Evolutionary conservation across 2,329 filamentous ascomycete species (phyloP).

Genomic region (Xylariaceae sp.): DNA sequence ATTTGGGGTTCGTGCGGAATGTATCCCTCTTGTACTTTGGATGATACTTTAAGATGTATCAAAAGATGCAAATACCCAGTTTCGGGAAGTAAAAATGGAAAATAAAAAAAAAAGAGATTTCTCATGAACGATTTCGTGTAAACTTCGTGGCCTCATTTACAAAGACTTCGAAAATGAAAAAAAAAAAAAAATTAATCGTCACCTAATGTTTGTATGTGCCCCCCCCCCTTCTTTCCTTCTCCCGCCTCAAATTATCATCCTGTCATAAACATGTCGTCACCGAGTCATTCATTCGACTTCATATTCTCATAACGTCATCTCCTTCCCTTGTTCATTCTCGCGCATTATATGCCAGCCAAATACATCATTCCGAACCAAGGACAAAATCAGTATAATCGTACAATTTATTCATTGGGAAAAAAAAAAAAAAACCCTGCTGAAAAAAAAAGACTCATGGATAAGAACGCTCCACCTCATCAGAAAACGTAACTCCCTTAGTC

Average conservation of each 20-base stretch:
- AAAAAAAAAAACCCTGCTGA: background rate
- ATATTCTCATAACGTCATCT: background rate
- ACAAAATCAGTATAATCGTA: background rate
- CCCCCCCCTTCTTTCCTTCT: too few species aligned
- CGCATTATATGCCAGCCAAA: background rate
- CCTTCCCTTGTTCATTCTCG: background rate
- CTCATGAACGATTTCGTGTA: too few species aligned
- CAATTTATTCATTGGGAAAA: background rate
- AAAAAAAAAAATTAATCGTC: too few species aligned
- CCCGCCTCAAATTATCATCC: background rate
- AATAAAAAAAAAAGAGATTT: too few species aligned
- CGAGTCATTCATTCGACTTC: background rate
- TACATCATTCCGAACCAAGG: too few species aligned
- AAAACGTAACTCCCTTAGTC: constrained; percentile 8
- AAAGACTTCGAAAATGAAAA: too few species aligned
- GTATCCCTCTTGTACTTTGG: constrained; percentile 3
- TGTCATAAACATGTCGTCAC: background rate
- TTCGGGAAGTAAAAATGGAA: too few species aligned
- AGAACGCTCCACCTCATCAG: constrained; percentile 7
- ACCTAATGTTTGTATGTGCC: background rate
- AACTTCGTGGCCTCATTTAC: too few species aligned
- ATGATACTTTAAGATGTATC: background rate
- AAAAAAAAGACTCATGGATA: background rate
- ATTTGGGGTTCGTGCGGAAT: too few species aligned
- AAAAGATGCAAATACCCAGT: too few species aligned